These are phyloP conservation scores for Dactylellina sp. DNA, from an alignment of 2,329 filamentous ascomycete species.

Conservation along the genomic window DNA sequence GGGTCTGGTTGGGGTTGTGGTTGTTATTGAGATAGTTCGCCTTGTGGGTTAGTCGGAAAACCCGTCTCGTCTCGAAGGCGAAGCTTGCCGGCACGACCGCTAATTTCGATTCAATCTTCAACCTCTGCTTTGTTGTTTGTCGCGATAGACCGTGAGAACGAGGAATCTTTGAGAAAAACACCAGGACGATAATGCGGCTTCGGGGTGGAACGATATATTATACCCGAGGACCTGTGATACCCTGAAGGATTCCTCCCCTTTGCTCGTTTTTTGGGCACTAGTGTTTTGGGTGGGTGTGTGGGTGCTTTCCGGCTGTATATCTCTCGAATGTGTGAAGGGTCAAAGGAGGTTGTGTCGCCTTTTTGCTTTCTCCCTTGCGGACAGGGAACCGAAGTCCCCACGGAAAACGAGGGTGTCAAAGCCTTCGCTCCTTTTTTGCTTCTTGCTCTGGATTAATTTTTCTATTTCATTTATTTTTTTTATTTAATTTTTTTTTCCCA, in stretches of 20 bases:
- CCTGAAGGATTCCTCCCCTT: constrained; percentile 46
- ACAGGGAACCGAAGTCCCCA: constrained; percentile 47
- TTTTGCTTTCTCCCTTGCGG: constrained; percentile 34
- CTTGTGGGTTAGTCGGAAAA: constrained; percentile 56
- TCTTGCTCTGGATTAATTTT: constrained; percentile 38
- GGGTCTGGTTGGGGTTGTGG: constrained; percentile 15
- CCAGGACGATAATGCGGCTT: constrained; percentile 33
- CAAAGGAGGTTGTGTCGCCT: constrained; percentile 54
- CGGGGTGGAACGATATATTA: constrained; percentile 56
- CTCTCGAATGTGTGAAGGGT: constrained; percentile 45
- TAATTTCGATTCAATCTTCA: constrained; percentile 37
- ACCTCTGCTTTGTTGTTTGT: constrained; percentile 26
- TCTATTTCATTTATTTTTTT: constrained; percentile 15
- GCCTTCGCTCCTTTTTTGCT: constrained; percentile 34
- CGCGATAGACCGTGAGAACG: constrained; percentile 23
- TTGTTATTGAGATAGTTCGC: constrained; percentile 48
- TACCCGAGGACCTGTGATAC: constrained; percentile 55
- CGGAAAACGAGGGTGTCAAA: constrained; percentile 56
- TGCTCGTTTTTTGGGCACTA: constrained; percentile 42
- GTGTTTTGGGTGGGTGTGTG: constrained; percentile 53
- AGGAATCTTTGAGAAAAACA: constrained; percentile 14
- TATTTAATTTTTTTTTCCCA: constrained; percentile 30
- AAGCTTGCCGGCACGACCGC: constrained; percentile 54
- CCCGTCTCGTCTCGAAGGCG: constrained; percentile 52
- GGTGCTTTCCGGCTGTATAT: constrained; percentile 55